phyloP scores from a whole-genome alignment of 169 alveolate genomes.

The Neospora caninum region DNA sequence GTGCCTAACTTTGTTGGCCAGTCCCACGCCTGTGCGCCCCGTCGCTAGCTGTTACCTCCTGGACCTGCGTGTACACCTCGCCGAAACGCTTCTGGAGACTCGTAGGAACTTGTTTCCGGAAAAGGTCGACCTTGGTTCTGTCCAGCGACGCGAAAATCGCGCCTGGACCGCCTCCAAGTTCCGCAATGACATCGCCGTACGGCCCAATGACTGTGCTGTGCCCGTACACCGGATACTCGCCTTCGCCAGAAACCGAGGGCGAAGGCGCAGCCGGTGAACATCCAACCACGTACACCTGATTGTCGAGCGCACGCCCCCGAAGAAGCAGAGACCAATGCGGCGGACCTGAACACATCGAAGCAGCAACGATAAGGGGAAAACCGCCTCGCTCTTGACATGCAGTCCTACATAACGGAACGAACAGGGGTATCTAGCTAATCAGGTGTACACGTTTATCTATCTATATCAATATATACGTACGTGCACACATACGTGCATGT shows the following conservation, averaged over 20 bases:
- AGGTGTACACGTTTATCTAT: background rate
- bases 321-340: constrained; percentile 86
- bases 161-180: constrained; percentile 52
- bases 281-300: constrained; percentile 82
- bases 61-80: background rate
- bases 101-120: constrained; percentile 48
- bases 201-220: constrained; percentile 83
- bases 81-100: constrained; percentile 43
- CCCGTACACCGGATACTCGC: constrained; percentile 82
- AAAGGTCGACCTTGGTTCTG: background rate
- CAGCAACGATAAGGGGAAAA: background rate
- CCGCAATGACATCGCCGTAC: constrained; percentile 79
- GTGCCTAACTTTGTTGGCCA: background rate
- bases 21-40: background rate
- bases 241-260: constrained; percentile 35
- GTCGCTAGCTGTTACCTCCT: background rate
- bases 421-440: background rate
- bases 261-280: constrained; percentile 75
- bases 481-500: background rate
- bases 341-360: constrained; percentile 62
- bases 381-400: background rate
- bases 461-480: background rate
- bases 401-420: background rate
- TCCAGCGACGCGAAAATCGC: constrained; percentile 23
- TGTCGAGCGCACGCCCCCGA: constrained; percentile 90